phyloP scores from a whole-genome alignment of 768 basidiomycete species.

The Gymnopilus junonius region DNA sequence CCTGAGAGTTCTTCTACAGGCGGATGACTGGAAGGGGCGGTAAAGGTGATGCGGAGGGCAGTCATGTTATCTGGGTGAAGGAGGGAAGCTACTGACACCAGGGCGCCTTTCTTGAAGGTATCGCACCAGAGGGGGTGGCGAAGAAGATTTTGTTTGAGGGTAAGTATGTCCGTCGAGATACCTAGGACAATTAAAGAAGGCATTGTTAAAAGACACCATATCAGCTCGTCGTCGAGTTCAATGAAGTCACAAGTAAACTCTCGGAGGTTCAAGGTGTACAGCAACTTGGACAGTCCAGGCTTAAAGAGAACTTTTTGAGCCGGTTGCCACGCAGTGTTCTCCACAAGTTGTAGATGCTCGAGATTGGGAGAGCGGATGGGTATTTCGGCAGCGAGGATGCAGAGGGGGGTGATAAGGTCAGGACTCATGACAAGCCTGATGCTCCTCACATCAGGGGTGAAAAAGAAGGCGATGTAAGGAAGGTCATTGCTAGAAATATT shows the following conservation, averaged over 20 bases:
- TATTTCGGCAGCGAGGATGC: neutral
- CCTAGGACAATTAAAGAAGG: neutral
- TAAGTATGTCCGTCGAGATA: neutral
- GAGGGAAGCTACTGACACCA: neutral
- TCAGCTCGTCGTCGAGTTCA: neutral
- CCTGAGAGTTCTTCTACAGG: neutral
- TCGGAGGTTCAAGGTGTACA: neutral
- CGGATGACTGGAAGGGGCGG: neutral
- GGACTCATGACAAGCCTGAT: neutral
- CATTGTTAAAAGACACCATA: constrained; percentile 3
- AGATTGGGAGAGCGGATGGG: neutral
- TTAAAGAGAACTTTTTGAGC: neutral
- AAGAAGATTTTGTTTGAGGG: neutral
- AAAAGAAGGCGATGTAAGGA: neutral
- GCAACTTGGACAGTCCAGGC: neutral
- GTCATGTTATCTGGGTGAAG: constrained; percentile 1
- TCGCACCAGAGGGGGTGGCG: neutral
- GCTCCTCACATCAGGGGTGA: neutral
- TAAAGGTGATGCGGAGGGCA: neutral
- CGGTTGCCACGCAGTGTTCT: neutral
- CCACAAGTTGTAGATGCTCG: neutral
- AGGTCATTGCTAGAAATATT: neutral
- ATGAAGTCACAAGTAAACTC: constrained; percentile 12
- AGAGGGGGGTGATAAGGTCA: neutral
- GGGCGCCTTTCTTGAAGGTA: neutral